phyloP scores from a whole-genome alignment of 2,329 filamentous ascomycete genomes.

The Cladosporium colombiae region DNA sequence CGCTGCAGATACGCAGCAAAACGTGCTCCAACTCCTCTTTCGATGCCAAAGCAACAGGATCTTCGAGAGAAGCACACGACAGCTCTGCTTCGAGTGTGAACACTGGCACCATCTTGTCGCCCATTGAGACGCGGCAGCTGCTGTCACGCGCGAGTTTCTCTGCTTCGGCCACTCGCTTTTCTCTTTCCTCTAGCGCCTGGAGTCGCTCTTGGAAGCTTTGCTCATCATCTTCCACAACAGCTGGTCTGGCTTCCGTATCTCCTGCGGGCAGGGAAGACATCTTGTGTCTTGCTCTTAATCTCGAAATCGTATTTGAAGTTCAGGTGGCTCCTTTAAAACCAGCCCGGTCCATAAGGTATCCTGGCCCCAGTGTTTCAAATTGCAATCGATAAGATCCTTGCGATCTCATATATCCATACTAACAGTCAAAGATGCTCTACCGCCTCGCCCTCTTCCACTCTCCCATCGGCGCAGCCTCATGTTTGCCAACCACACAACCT shows the following conservation, averaged over 20 bases:
- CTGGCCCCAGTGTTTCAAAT: background rate
- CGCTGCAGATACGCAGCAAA: background rate
- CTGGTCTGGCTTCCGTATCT: background rate
- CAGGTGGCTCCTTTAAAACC: background rate
- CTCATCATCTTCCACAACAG: background rate
- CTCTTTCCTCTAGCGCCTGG: background rate
- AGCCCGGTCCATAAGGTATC: background rate
- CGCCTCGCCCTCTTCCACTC: slow-evolving; percentile 8
- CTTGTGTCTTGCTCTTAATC: background rate
- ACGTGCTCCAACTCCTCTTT: background rate
- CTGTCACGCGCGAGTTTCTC: background rate
- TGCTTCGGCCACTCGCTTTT: background rate
- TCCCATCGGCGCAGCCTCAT: slow-evolving; percentile 11
- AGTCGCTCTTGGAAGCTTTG: background rate
- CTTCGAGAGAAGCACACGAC: background rate
- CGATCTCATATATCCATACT: background rate
- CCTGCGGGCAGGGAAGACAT: background rate
- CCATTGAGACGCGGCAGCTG: background rate
- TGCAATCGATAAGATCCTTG: background rate
- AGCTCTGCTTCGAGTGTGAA: background rate
- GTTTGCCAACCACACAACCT: slow-evolving; percentile 12
- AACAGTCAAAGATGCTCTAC: background rate
- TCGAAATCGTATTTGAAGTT: background rate
- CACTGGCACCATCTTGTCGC: background rate
- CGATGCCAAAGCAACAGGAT: background rate